Conservation (phyloP, 768 basidiomycete genomes). For the Gyrodon lividus region DNA sequence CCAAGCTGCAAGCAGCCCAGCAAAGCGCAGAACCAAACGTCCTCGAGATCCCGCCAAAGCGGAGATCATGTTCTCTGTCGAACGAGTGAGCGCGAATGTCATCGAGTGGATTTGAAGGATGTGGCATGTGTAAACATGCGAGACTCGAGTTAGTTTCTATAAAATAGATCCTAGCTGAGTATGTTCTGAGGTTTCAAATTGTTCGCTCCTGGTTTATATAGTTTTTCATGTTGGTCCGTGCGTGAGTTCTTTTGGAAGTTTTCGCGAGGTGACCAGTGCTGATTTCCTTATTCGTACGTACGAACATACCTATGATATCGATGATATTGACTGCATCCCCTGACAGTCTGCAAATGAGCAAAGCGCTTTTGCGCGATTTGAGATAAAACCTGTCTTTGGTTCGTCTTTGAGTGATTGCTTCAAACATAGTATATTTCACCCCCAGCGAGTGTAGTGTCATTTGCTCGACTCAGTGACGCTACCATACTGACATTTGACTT, state of each 20-base stretch:
- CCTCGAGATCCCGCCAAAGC: slow-evolving; percentile 48
- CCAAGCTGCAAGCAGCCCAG: slow-evolving; percentile 27
- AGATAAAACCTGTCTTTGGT: too few relatives aligned
- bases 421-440: too few relatives aligned
- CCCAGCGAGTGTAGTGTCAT: too few relatives aligned
- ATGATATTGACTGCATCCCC: too few relatives aligned
- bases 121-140: slow-evolving; percentile 77
- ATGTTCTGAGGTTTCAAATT: slow-evolving; percentile 55
- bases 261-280: too few relatives aligned
- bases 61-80: slow-evolving; percentile 60
- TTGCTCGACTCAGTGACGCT: too few relatives aligned
- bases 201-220: slow-evolving; percentile 32
- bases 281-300: too few relatives aligned
- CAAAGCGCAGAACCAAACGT: slow-evolving; percentile 50
- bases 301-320: too few relatives aligned
- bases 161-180: slow-evolving; percentile 81
- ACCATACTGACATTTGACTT: too few relatives aligned
- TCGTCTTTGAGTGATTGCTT: too few relatives aligned
- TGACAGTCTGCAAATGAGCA: too few relatives aligned
- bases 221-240: slow-evolving; percentile 34
- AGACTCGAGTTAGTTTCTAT: slow-evolving; percentile 79
- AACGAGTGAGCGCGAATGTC: slow-evolving; percentile 63
- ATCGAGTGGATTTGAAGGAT: slow-evolving; percentile 72
- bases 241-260: background rate
- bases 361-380: too few relatives aligned